Evolutionary conservation across 495 filamentous ascomycete species (phyloP), one percentile per base, ranked within the genome.

Genomic region (Xanthoparmelia taractica): DNA sequence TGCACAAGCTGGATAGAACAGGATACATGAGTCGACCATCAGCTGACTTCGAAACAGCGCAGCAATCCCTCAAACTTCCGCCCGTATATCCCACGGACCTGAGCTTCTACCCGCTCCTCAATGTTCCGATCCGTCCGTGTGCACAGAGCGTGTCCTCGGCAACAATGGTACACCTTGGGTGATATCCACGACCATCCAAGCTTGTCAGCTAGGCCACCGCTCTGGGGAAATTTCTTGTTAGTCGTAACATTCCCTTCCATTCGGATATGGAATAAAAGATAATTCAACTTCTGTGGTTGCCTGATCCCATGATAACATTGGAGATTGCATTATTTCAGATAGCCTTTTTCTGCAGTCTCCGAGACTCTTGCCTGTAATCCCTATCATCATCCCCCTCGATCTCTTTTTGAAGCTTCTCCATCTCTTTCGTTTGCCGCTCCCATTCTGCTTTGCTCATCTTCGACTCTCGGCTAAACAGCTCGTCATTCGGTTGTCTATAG

Each of bases 371-470:
- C 11, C 76, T 73, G 71, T 96, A 96, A 27, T 73, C 79, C 68
- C 91, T 80, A 67, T 95, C 91, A 74, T 97, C 93, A 33, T 85
- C 83, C 40, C 93, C 93, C 75, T 97, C 93, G 3, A 96, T 89
- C 65, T 87, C 84, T 73, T 87, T 82, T 63, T 92, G 82, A 48
- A 93, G 85, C 65, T 80, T 80, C 77, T 97, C 93, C 88, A 95
- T 95, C 76, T 93, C 91, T 70, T 83, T 81, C 45, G 80, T 79
- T 77, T 96, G 92, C 72, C 84, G 79, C 72, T 87, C 78, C 92
- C 90, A 96, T 73, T 91, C 86, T 60, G 80, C 78, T 68, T 89
- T 77, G 63, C 82, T 89, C 88, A 94, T 92, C 82, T 96, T 96
- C 63, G 83, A 85, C 75, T 96, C 91, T 67, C 87, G 86, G 63